Evolutionary conservation across 495 filamentous ascomycete genomes (phyloP), one percentile per base, ranked within the genome.

Genomic region (Corynascus novoguineensis): DNA sequence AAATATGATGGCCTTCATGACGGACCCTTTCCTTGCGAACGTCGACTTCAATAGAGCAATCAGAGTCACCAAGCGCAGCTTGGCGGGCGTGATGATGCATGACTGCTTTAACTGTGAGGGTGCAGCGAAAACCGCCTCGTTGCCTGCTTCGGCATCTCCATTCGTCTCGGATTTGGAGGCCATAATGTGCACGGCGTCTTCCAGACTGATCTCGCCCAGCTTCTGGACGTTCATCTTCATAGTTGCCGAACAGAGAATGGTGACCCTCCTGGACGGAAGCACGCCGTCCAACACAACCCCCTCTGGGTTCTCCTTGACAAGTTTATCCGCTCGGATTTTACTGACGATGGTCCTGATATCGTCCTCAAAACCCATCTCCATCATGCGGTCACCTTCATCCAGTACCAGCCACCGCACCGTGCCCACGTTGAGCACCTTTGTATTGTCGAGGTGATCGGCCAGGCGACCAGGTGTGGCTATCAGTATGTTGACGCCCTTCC

Each of bases 331-430:
- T 50, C 84, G 78, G 60, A 96, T 84, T 65, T 89, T 90, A 58
- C 82, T 73, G 6, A 97, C 81, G 63, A 97, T 95, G 22, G 78
- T 84, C 64, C 86, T 76, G 47, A 85, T 71, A 55, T 96, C 91
- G 47, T 95, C 82, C 72, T 97, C 93, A 62, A 98, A 97, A 0
- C 93, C 93, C 70, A 97, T 78, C 65, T 98, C 93, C 90, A 97
- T 95, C 70, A 98, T 75, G 17, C 95, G 77, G 77, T 98, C 93
- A 27, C 93, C 93, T 69, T 98, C 93, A 64, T 98, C 93, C 44
- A 97, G 77, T 0, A 98, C 84, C 21, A 98, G 72, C 93, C 93
- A 98, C 53, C 92, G 76, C 15, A 96, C 91, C 29, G 86, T 90
- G 62, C 87, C 87, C 21, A 96, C 86, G 60, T 95, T 86, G 60